These are phyloP conservation scores for Saccharomycopsis babjevae DNA, from an alignment of 805 yeast genomes.

Conservation along the genomic window DNA sequence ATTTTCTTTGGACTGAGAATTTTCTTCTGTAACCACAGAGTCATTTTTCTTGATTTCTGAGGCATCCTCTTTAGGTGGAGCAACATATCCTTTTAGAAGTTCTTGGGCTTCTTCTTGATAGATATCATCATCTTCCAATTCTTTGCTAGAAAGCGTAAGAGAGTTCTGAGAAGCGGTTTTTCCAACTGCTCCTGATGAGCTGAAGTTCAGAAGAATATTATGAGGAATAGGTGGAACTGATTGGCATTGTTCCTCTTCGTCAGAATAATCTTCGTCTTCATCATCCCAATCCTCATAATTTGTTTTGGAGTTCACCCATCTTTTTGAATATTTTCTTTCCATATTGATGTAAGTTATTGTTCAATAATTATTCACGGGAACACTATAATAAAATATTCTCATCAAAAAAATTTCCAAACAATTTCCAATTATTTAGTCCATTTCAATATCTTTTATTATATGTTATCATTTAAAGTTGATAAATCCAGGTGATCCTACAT, in stretches of 20 bases:
- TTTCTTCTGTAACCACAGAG: no score
- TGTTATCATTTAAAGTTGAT: not conserved
- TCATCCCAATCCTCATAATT: slow-evolving; percentile 7
- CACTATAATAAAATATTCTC: not conserved
- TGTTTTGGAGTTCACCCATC: slow-evolving; percentile 6
- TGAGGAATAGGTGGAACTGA: not conserved
- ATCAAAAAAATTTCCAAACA: no score
- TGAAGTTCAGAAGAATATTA: not conserved
- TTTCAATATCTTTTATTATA: not conserved
- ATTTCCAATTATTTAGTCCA: no score
- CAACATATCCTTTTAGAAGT: not conserved
- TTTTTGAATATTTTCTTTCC: slow-evolving; percentile 4
- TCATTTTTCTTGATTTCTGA: not conserved
- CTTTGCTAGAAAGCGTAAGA: not conserved
- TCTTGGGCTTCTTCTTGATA: not conserved
- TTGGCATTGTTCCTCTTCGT: not conserved
- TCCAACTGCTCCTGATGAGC: not conserved
- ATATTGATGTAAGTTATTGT: not conserved
- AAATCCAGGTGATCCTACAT: not conserved
- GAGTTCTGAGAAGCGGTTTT: no score
- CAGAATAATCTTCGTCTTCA: slow-evolving; percentile 1
- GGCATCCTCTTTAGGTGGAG: not conserved
- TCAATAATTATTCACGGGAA: not conserved
- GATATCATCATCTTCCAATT: not conserved
- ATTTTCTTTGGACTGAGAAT: not conserved